These are phyloP conservation scores for Nematodospora valgi DNA, from an alignment of 805 yeast genomes.

Conservation along the genomic window DNA sequence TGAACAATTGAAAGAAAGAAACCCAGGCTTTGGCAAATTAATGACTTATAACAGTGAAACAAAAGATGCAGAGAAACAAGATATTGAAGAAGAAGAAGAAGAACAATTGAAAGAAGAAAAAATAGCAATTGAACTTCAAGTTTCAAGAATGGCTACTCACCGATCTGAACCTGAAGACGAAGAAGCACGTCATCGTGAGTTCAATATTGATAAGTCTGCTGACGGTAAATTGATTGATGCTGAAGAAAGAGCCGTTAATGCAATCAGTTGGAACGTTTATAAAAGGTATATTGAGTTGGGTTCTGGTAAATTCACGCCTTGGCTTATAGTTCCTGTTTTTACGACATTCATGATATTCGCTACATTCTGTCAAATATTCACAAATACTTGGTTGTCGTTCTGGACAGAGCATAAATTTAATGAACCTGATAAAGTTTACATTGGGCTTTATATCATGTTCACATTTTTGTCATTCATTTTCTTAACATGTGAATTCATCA, in stretches of 20 bases:
- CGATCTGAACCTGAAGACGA: conserved; percentile 20
- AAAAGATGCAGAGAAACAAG: conserved; percentile 16
- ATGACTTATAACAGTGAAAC: conserved; percentile 22
- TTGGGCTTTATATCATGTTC: conserved; percentile 69
- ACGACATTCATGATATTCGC: conserved; percentile 24
- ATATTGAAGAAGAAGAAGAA: conserved; percentile 13
- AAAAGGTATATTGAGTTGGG: conserved; percentile 51
- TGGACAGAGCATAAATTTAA: conserved; percentile 65
- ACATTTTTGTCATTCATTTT: conserved; percentile 47
- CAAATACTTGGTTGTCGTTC: conserved; percentile 79
- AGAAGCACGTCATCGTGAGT: conserved; percentile 32
- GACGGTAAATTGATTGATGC: conserved; percentile 31
- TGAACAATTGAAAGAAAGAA: conserved; percentile 20
- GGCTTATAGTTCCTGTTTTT: conserved; percentile 20
- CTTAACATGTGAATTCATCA: conserved; percentile 39
- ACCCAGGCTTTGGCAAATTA: conserved; percentile 25
- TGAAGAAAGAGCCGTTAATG: conserved; percentile 60
- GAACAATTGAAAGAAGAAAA: conserved; percentile 15
- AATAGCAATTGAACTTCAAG: conserved; percentile 15
- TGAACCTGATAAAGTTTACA: conserved; percentile 54
- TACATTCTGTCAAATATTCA: conserved; percentile 53
- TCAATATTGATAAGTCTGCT: conserved; percentile 20
- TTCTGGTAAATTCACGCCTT: conserved; percentile 42
- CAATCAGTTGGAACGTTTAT: conserved; percentile 49
- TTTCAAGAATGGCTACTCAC: conserved; percentile 10